phyloP scores from a whole-genome alignment of 2,329 filamentous ascomycete genomes.

The Diaporthe amygdali region DNA sequence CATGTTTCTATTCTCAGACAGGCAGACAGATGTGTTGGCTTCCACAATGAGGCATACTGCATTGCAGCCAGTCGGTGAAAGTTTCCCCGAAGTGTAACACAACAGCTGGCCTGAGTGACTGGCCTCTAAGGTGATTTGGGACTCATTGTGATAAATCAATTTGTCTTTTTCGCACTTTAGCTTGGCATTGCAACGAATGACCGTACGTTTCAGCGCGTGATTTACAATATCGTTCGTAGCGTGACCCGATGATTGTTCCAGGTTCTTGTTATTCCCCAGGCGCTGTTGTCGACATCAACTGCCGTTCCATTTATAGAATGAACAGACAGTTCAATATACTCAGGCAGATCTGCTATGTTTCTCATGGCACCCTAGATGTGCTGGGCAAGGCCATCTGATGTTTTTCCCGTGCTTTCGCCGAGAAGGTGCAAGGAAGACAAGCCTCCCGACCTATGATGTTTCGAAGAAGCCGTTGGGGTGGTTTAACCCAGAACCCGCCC shows the following conservation, averaged over 20 bases:
- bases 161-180: too few species aligned
- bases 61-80: neutral
- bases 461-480: neutral
- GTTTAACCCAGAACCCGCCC: neutral
- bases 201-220: neutral
- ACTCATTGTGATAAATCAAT: too few species aligned
- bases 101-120: neutral
- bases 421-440: neutral
- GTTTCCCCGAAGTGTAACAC: neutral
- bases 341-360: neutral
- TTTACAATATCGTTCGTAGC: neutral
- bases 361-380: neutral
- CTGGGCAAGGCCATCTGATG: neutral
- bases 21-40: neutral
- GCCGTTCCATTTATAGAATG: neutral
- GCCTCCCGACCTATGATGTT: neutral
- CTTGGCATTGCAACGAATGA: too few species aligned
- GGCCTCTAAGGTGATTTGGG: neutral
- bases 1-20: neutral
- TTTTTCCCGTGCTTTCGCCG: neutral
- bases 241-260: neutral
- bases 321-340: neutral
- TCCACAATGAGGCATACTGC: neutral
- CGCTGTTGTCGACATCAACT: neutral
- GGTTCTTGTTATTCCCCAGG: neutral